Evolutionary conservation across 768 basidiomycete species (phyloP), one percentile per base, ranked within the genome.

Genomic region (Tricholoma sp.): DNA sequence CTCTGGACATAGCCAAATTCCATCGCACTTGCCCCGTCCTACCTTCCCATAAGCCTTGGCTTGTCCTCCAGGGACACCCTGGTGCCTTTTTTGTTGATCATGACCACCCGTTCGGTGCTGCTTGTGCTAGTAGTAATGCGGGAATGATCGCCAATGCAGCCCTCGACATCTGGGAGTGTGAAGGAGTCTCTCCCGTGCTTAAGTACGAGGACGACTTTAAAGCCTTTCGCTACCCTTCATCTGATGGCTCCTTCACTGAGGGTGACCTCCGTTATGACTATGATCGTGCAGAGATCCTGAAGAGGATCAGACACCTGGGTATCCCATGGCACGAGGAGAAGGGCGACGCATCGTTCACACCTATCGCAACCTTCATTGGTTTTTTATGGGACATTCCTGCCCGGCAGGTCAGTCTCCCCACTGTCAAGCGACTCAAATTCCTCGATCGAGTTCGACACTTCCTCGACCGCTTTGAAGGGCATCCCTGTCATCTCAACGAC

Each of bases 371-470:
- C 2, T 76, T 71, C 55, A 67, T 74, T 11, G 72, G 74, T 1
- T 70, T 76, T 54, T 51, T 59, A 0, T 76, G 74, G 75, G 63
- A 74, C 57, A 50, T 76, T 9, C 47, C 39, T 1, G 2, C 29
- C 0, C 61, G 61, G 9, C 56, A 32, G 0, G 72, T 77, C 2
- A 60, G 61, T 3, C 64, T 77, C 4, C 70, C 72, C 0, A 64
- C 69, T 9, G 31, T 52, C 16, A 76, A 75, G 37, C 57, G 62
- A 0, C 35, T 61, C 4, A 74, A 71, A 34, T 72, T 69, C 59
- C 61, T 67, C 4, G 43, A 50, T 3, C 50, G 66, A 0, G 56
- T 47, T 3, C 10, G 8, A 65, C 34, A 8, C 2, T 69, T 68
- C 46, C 50, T 66, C n/a, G 43, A 50, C 11, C 3, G 8, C 12